Percentiles rank a stretch among this genome's conserved stretches.
Conservation (phyloP, 176 grass and related monocot genomes). For the Oryza rufipogon region DNA sequence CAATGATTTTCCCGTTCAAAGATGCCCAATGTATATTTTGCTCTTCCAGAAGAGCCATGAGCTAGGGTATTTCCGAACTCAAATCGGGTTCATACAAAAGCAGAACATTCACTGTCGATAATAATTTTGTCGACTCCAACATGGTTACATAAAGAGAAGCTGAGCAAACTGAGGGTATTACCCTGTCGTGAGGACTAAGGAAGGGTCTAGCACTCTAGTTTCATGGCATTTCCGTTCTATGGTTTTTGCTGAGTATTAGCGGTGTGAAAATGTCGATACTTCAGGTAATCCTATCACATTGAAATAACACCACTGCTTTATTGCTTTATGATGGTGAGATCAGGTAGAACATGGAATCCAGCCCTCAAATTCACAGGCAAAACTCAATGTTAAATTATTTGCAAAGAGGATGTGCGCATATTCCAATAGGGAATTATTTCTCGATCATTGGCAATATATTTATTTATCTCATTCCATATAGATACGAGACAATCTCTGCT, state of each 20-base stretch:
- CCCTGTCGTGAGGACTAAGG: not conserved
- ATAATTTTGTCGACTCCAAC: constrained; percentile 15
- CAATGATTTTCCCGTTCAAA: not conserved
- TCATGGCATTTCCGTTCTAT: not conserved
- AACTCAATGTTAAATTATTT: not conserved
- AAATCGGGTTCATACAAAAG: not conserved
- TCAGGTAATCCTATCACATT: not conserved
- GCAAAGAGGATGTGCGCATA: not conserved
- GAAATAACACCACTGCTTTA: not conserved
- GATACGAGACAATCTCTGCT: not conserved
- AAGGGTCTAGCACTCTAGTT: not conserved
- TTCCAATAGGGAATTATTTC: not conserved
- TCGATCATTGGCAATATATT: not conserved
- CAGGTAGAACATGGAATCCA: not conserved
- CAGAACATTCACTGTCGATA: not conserved
- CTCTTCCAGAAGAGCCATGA: constrained; percentile 1
- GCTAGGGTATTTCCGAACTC: constrained; percentile 4
- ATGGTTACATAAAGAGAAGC: constrained; percentile 5
- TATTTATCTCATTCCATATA: not conserved
- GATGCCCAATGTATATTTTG: constrained; percentile 14
- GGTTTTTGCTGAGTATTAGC: not conserved
- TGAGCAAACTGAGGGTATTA: constrained; percentile 9
- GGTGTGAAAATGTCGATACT: not conserved
- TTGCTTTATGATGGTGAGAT: not conserved
- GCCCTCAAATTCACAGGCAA: not conserved